Conservation (phyloP, 2,329 filamentous ascomycete species). For the Sporothrix pseudoabietina region DNA sequence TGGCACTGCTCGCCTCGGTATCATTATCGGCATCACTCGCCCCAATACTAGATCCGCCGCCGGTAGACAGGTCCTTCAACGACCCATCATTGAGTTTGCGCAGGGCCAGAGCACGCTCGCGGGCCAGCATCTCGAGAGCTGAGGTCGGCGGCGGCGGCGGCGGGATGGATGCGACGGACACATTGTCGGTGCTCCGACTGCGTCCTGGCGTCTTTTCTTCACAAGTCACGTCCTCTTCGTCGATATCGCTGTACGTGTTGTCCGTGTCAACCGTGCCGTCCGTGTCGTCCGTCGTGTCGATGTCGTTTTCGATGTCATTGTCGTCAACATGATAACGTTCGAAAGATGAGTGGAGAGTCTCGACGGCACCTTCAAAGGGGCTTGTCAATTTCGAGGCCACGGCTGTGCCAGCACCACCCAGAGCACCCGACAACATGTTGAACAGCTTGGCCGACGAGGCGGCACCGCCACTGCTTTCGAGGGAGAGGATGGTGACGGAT, state of each 20-base stretch:
- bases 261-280: too few species aligned
- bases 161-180: neutral
- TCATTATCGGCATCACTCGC: slow-evolving; percentile 17
- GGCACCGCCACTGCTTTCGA: slow-evolving; percentile 34
- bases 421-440: slow-evolving; percentile 57
- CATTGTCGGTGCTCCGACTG: neutral
- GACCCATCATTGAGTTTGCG: neutral
- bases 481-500: neutral
- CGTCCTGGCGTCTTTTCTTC: neutral
- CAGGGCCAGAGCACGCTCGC: neutral
- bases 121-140: neutral
- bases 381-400: slow-evolving; percentile 47
- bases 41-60: neutral
- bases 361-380: slow-evolving; percentile 36
- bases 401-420: slow-evolving; percentile 54
- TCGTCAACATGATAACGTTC: neutral
- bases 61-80: neutral
- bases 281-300: neutral
- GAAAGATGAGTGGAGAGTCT: slow-evolving; percentile 27
- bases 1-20: neutral
- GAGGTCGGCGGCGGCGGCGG: slow-evolving; percentile 10
- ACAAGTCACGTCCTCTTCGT: slow-evolving; percentile 37
- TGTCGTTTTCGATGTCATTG: neutral
- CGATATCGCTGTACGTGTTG: slow-evolving; percentile 35
- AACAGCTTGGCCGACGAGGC: slow-evolving; percentile 49